Evolutionary conservation across 2,329 filamentous ascomycete species (phyloP), one percentile per base, ranked within the genome.

Genomic region (Thermoascus crustaceus): DNA sequence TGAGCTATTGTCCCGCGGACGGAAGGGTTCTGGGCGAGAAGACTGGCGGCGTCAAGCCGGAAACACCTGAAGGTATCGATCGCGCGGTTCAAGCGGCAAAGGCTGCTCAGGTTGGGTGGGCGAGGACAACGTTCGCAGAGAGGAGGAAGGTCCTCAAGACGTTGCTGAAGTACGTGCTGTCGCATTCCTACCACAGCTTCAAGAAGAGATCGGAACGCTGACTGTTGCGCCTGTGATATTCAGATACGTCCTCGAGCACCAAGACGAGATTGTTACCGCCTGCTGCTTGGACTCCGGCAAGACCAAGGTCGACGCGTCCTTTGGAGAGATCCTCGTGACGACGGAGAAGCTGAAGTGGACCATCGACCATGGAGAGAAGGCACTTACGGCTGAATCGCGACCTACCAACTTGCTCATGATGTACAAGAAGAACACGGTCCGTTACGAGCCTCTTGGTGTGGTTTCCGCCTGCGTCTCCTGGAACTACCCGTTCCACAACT

Each of bases 401-500:
- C 86, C 88, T 4, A 94, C 87, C 1, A 95, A 93, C 60, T 71
- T 94, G 30, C 73, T 98, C 44, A 93, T 98, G 86, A 76, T 80
- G 64, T 95, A 96, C 66, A 98, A 98, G 72, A 78, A 76, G 58
- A 95, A 95, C 55, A 81, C 80, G 43, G 87, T 98, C 18, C 68
- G 75, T 32, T 98, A 94, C 61, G 88, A 98, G 62, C 89, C 91
- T 9, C 68, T 96, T 13, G 91, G 91, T 10, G 86, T 98, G 22
- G 85, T 98, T 4, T 82, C 86, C 7, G 89, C 91, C 11, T 81
- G 89, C 34, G 86, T 98, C 27, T 91, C 84, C 55, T 98, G 91
- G 91, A 98, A 98, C 67, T 96, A 87, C 57, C 80, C 85, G 29
- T 94, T 96, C 62, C 91, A 98, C 67, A 98, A 98, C 63, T 71